Conservation (phyloP, 1,139 yeast species). For the Yamadazyma oceani region DNA sequence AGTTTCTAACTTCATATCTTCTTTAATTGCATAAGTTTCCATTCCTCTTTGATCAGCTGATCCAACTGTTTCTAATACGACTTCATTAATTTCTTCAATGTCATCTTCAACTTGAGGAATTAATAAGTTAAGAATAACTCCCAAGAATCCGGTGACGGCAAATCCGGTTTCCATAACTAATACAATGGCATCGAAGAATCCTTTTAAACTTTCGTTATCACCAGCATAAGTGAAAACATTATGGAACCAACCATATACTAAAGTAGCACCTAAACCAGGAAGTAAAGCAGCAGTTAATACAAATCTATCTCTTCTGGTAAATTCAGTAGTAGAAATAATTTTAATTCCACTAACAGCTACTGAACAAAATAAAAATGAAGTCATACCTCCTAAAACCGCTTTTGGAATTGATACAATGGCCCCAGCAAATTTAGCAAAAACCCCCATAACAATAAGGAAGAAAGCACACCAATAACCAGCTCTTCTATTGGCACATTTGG, state of each 20-base stretch:
- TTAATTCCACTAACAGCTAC: constrained; percentile 89
- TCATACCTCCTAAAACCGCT: constrained; percentile 90
- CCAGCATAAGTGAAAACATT: constrained; percentile 77
- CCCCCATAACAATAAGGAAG: constrained; percentile 79
- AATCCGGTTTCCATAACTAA: constrained; percentile 87
- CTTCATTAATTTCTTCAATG: constrained; percentile 50
- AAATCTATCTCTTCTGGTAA: constrained; percentile 86
- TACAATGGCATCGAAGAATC: constrained; percentile 77
- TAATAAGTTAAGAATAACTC: constrained; percentile 66
- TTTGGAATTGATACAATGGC: constrained; percentile 83
- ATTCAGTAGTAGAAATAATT: constrained; percentile 71
- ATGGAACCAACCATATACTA: constrained; percentile 76
- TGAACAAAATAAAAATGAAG: constrained; percentile 81
- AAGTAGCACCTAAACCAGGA: constrained; percentile 77
- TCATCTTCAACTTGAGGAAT: constrained; percentile 74
- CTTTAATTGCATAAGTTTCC: constrained; percentile 38
- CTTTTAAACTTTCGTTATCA: constrained; percentile 56
- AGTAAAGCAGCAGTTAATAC: constrained; percentile 72
- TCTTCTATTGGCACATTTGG: constrained; percentile 82
- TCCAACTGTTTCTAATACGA: constrained; percentile 47
- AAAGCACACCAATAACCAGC: constrained; percentile 92
- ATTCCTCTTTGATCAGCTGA: constrained; percentile 45
- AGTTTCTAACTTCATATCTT: constrained; percentile 31
- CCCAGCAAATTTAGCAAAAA: constrained; percentile 86
- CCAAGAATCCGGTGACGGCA: constrained; percentile 79